Conservation (phyloP, 257 asterid genomes). For the Parsonsia alboflavescens region DNA sequence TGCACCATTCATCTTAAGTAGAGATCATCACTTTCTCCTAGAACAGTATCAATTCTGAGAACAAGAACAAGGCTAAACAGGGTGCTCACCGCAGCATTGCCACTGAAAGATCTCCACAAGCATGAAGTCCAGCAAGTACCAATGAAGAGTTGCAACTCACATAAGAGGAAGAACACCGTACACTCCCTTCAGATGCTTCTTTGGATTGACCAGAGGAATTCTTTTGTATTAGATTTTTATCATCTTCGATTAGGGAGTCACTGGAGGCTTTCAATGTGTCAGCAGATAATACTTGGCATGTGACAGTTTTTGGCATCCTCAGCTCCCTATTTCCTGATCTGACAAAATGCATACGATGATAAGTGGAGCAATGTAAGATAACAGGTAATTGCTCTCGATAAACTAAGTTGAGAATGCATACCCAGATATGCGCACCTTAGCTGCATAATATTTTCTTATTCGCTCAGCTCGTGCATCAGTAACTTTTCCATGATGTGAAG, state of each 20-base stretch:
- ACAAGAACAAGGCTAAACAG: constrained; percentile 10
- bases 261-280: constrained; percentile 51
- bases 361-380: constrained; percentile 10
- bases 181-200: constrained; percentile 25
- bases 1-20: background rate
- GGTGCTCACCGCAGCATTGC: constrained; percentile 80
- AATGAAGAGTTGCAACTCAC: constrained; percentile 36
- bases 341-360: constrained; percentile 20
- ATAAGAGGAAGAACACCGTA: constrained; percentile 21
- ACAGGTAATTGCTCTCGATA: background rate
- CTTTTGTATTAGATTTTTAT: constrained; percentile 27
- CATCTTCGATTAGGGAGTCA: constrained; percentile 35
- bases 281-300: constrained; percentile 69
- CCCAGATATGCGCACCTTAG: constrained; percentile 55
- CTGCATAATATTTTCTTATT: constrained; percentile 69
- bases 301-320: constrained; percentile 63
- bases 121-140: constrained; percentile 92
- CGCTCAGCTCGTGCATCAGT: constrained; percentile 77
- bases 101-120: constrained; percentile 95
- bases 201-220: constrained; percentile 20
- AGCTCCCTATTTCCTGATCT: constrained; percentile 42
- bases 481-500: constrained; percentile 74
- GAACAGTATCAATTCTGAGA: background rate
- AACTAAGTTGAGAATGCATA: constrained; percentile 16
- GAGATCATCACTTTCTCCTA: background rate